Base-by-base conservation (phyloP, 2,329 filamentous ascomycete species). In the Beauveria brongniartii region DNA sequence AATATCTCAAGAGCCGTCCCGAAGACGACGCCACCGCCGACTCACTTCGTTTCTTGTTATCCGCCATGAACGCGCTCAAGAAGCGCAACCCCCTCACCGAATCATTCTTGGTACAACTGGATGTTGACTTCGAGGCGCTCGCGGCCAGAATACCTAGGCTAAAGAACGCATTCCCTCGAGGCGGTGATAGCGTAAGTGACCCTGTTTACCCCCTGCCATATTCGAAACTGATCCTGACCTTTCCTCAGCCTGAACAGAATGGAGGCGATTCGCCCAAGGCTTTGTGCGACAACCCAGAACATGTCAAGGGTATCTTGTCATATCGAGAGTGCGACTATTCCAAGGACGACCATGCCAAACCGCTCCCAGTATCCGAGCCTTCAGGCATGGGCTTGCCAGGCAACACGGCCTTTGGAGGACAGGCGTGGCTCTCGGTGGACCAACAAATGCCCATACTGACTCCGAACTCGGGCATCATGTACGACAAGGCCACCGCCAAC, bases 1-100 rank as follows among this genome's bases (percentile, higher is more conserved):
- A 97, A 71, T 97, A 95, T 69, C 80, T 97, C n/a, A 97, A 96
- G 74, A 94, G 90, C 61, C 83, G 89, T n/a, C 91, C 92, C 0
- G 88, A 93, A 34, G 93, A 97, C 72, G 85, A 81, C 69, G 90
- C 85, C 72, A 89, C 85, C 65, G 85, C 80, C 20, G 88, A 93
- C 61, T 92, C 92, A 0, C 77, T 97, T n/a, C 87, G 92, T 61
- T 97, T 99, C 71, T 81, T 97, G 18, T 81, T 97, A 2, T 87
- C 88, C 22, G 92, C 93, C 5, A 96, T 99, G 86, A 89, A 92
- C 65, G 91, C 90, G 4, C 75, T 97, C 65, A 96, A 95, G 74
- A 84, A 84, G 62, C 89, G 90, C 67, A 97, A 96, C 66, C 92
- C 92, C 0, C 79, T 99, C 55, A 96, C 93, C 0, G 92, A 97